Percentiles rank a stretch among this genome's conserved stretches.
Evolutionary conservation across 495 filamentous ascomycete genomes (phyloP).

Genomic region (Lophium mytilinum): DNA sequence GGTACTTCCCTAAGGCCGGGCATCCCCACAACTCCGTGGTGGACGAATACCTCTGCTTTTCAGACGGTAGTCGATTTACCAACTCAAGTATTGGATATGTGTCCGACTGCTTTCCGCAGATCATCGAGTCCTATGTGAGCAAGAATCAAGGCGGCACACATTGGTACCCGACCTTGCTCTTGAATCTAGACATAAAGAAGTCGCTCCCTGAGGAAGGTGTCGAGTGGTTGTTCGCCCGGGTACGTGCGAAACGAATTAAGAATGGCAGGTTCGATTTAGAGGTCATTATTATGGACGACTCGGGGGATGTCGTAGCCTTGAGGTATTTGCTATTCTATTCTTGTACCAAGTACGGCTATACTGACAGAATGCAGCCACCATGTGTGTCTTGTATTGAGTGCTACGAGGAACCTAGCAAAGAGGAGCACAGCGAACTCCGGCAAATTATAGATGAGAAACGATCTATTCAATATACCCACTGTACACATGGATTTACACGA

Average conservation of each 20-base stretch:
- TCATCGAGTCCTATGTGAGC: constrained; percentile 38
- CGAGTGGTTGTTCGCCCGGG: constrained; percentile 35
- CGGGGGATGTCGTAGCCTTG: constrained; percentile 32
- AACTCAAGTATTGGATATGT: constrained; percentile 48
- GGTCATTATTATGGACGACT: constrained; percentile 31
- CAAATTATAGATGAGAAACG: constrained; percentile 16
- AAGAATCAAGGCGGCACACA: constrained; percentile 32
- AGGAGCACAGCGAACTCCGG: constrained; percentile 20
- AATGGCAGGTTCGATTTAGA: constrained; percentile 40
- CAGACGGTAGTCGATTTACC: constrained; percentile 31
- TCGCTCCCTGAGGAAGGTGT: constrained; percentile 37
- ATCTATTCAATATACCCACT: background rate
- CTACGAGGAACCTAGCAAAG: constrained; percentile 29
- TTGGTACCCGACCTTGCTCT: constrained; percentile 75
- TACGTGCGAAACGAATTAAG: constrained; percentile 37
- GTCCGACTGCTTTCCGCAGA: constrained; percentile 56
- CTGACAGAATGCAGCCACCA: constrained; percentile 30
- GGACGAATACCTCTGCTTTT: constrained; percentile 61
- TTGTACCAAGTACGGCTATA: no score
- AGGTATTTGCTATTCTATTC: no score
- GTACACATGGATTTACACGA: background rate
- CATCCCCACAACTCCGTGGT: constrained; percentile 37
- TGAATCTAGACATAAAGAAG: constrained; percentile 43
- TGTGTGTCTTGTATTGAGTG: constrained; percentile 29
- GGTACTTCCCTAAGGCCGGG: constrained; percentile 47